phyloP scores from a whole-genome alignment of 495 filamentous ascomycete species.

The Penicillium parvum region DNA sequence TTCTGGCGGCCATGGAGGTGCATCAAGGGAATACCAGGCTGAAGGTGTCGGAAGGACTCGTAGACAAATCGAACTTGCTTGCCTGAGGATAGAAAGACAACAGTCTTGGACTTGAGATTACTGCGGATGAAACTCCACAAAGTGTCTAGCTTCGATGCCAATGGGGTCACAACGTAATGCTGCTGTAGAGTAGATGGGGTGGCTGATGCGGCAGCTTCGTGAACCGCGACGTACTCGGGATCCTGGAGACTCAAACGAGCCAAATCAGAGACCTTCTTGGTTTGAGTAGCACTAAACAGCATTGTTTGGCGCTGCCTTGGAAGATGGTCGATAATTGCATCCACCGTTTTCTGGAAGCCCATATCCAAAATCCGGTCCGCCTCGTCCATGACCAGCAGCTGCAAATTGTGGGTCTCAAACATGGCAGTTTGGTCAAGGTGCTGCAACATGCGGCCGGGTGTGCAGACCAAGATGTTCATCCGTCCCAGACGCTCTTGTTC shows the following conservation, averaged over 20 bases:
- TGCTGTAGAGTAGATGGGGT: slow-evolving; percentile 84
- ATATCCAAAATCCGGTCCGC: slow-evolving; percentile 97
- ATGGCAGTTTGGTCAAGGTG: slow-evolving; percentile 92
- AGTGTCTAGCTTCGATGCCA: slow-evolving; percentile 84
- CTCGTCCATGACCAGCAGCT: slow-evolving; percentile 93
- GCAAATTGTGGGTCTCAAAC: slow-evolving; percentile 84
- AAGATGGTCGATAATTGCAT: slow-evolving; percentile 90
- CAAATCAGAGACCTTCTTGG: slow-evolving; percentile 86
- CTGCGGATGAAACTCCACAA: slow-evolving; percentile 86
- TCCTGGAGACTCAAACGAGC: slow-evolving; percentile 83
- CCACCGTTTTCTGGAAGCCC: slow-evolving; percentile 88
- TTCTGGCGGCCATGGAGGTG: slow-evolving; percentile 95
- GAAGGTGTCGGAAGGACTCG: slow-evolving; percentile 87
- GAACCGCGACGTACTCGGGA: slow-evolving; percentile 91
- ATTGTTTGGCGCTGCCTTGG: slow-evolving; percentile 85
- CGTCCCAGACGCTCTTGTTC: slow-evolving; percentile 79
- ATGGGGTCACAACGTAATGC: slow-evolving; percentile 79
- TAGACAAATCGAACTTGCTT: slow-evolving; percentile 97
- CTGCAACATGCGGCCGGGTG: slow-evolving; percentile 90
- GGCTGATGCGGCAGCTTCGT: slow-evolving; percentile 74
- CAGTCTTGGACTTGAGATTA: slow-evolving; percentile 85
- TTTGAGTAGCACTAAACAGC: slow-evolving; percentile 95
- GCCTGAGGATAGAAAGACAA: slow-evolving; percentile 89
- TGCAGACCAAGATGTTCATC: slow-evolving; percentile 98
- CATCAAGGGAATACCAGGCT: slow-evolving; percentile 91